phyloP scores from a whole-genome alignment of 805 yeast genomes.

The Myxozyma sirexii region DNA sequence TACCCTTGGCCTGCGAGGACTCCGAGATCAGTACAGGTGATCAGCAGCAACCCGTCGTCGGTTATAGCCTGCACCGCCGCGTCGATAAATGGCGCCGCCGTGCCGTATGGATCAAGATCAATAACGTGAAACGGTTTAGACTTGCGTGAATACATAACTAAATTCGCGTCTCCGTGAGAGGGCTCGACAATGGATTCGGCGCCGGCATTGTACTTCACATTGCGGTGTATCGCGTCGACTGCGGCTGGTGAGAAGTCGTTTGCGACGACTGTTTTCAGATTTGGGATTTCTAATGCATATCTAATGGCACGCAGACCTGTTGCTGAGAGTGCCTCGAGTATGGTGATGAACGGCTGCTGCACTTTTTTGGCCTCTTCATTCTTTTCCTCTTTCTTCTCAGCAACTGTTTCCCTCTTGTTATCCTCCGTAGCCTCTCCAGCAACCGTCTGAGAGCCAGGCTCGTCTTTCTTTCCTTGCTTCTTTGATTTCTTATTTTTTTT shows the following conservation, averaged over 20 bases:
- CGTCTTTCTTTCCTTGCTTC: conserved; percentile 13
- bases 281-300: conserved; percentile 88
- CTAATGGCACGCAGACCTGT: conserved; percentile 93
- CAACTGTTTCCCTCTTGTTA: not conserved
- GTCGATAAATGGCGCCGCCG: conserved; percentile 94
- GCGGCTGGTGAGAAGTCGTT: conserved; percentile 88
- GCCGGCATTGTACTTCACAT: conserved; percentile 72
- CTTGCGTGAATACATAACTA: conserved; percentile 59
- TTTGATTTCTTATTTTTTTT: conserved; percentile 32
- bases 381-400: conserved; percentile 1
- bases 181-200: conserved; percentile 61
- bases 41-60: conserved; percentile 81
- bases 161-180: conserved; percentile 88
- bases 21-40: conserved; percentile 95
- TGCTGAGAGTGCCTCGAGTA: conserved; percentile 90
- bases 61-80: conserved; percentile 82
- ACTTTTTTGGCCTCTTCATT: conserved; percentile 16
- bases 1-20: conserved; percentile 94
- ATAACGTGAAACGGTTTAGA: conserved; percentile 67
- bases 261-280: conserved; percentile 73
- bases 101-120: conserved; percentile 96
- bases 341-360: conserved; percentile 56
- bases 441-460: not conserved
- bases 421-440: conserved; percentile 2
- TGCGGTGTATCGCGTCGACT: conserved; percentile 73